These are phyloP conservation scores for Pancytospora philotis DNA, from an alignment of 371 early-diverging fungal genomes.

Conservation along the genomic window DNA sequence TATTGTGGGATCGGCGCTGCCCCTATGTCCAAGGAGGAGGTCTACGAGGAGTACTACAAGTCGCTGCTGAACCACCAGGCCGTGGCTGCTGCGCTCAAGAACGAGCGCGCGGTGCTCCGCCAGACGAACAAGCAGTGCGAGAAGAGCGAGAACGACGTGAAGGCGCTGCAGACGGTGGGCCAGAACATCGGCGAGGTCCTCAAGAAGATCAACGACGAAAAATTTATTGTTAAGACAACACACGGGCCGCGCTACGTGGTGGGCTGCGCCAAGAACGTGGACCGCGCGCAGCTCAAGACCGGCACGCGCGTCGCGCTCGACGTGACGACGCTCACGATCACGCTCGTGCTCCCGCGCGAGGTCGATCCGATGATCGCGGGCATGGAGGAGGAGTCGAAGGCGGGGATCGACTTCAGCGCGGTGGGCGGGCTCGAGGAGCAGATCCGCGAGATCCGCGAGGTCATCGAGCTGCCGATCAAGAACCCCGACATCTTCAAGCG, in stretches of 20 bases:
- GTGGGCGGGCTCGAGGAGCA: slow-evolving; percentile 92
- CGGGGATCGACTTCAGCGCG: slow-evolving; percentile 79
- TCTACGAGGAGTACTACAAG: slow-evolving; percentile 70
- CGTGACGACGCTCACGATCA: slow-evolving; percentile 89
- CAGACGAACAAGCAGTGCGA: slow-evolving; percentile 72
- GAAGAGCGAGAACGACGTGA: slow-evolving; percentile 90
- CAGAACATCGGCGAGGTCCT: slow-evolving; percentile 97
- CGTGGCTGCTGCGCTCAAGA: slow-evolving; percentile 79
- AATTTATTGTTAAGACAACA: slow-evolving; percentile 93
- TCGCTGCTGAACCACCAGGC: slow-evolving; percentile 78
- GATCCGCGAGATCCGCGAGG: slow-evolving; percentile 86
- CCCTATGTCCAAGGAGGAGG: slow-evolving; percentile 62
- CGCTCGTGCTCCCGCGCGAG: slow-evolving; percentile 61
- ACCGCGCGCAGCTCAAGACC: slow-evolving; percentile 91
- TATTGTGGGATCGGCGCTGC: too few relatives aligned
- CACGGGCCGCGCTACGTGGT: slow-evolving; percentile 97
- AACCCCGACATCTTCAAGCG: slow-evolving; percentile 85
- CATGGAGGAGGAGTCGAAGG: slow-evolving; percentile 56
- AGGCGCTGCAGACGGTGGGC: slow-evolving; percentile 91
- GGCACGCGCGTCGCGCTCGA: slow-evolving; percentile 89
- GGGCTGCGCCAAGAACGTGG: slow-evolving; percentile 85
- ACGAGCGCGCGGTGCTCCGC: slow-evolving; percentile 66
- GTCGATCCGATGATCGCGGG: slow-evolving; percentile 59
- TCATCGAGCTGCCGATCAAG: slow-evolving; percentile 87
- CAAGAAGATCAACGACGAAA: slow-evolving; percentile 86